Evolutionary conservation across 2,329 filamentous ascomycete species (phyloP).

Genomic region (Fusarium sp.): DNA sequence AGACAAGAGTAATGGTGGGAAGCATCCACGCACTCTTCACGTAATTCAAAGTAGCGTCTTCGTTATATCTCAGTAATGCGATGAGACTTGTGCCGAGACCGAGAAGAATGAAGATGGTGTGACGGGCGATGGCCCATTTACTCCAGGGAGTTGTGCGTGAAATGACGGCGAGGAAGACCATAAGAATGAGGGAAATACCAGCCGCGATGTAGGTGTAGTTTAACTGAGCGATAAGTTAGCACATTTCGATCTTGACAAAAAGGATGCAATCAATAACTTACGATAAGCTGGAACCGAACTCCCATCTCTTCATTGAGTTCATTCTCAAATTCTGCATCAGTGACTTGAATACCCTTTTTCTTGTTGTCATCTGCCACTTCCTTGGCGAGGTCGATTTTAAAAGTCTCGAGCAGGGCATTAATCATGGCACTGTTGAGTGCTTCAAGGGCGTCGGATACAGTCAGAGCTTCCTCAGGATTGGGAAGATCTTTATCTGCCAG

Average conservation of each 20-base stretch:
- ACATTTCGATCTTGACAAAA: too few relatives aligned
- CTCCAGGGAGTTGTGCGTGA: slow-evolving; percentile 51
- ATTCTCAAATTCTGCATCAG: slow-evolving; percentile 39
- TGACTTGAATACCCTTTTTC: slow-evolving; percentile 30
- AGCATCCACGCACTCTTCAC: slow-evolving; percentile 51
- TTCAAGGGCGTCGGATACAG: slow-evolving; percentile 18
- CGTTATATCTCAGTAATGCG: slow-evolving; percentile 45
- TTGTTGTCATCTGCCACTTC: slow-evolving; percentile 40
- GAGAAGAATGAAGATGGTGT: slow-evolving; percentile 48
- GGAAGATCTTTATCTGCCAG: slow-evolving; percentile 11
- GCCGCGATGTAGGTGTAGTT: slow-evolving; percentile 53
- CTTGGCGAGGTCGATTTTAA: slow-evolving; percentile 50
- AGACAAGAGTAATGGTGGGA: slow-evolving; percentile 53
- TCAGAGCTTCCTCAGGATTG: neutral
- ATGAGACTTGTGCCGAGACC: slow-evolving; percentile 51
- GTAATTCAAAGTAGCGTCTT: slow-evolving; percentile 30
- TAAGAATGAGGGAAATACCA: slow-evolving; percentile 51
- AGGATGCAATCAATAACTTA: slow-evolving; percentile 36
- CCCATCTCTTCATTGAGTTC: slow-evolving; percentile 43
- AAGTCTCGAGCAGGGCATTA: slow-evolving; percentile 50
- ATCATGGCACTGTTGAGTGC: slow-evolving; percentile 44
- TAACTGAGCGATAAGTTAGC: slow-evolving; percentile 46
- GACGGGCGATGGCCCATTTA: slow-evolving; percentile 52
- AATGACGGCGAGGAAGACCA: slow-evolving; percentile 51
- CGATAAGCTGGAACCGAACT: slow-evolving; percentile 51